Evolutionary conservation across 2,329 filamentous ascomycete genomes (phyloP), one percentile per base, ranked within the genome.

Genomic region (Beauveria scarabaeidicola): DNA sequence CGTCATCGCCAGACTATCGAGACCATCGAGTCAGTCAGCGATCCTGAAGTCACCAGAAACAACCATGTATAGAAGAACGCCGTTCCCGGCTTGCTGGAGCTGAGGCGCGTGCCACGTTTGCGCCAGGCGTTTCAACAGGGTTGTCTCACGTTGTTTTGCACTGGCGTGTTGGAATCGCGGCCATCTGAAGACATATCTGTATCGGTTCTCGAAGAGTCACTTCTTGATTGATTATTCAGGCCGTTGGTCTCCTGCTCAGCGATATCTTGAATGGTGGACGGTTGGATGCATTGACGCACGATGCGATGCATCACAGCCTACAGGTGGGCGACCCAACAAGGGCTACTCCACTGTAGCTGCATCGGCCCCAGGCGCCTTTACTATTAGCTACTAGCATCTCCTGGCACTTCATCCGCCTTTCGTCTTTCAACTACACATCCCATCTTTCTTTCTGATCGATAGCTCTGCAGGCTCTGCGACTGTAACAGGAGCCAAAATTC

Each of bases 111-210:
- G 53, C 21, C 43, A 48, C 21, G 53, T 27, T 43, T 44, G 38
- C 29, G 44, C 19, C 9, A 19, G 29, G 44, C 21, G 41, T 41
- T 29, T 17, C 13, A 19, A n/a, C 25, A 25, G 38, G 50, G 32
- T 50, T 36, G 32, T 67, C 74, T 66, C 65, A 77, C 76, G 58
- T 70, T 67, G 15, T 68, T 64, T 65, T 74, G 73, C 52, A 66
- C 63, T 61, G 64, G 70, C 50, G 64, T 61, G 58, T 60, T 61
- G 25, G 73, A 66, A 44, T 75, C 69, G 62, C 70, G 65, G 59
- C 73, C 70, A 62, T 72, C 73, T 61, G 73, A 70, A 11, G 73
- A 68, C 75, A 77, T 78, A 25, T 58, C 19, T 29, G 38, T 4
- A 36, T 9, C 27, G 17, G 7, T 17, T 43, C 38, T 43, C 19